Evolutionary conservation across 129 eudicot species (phyloP).

Genomic region (Ambrosia artemisiifolia): DNA sequence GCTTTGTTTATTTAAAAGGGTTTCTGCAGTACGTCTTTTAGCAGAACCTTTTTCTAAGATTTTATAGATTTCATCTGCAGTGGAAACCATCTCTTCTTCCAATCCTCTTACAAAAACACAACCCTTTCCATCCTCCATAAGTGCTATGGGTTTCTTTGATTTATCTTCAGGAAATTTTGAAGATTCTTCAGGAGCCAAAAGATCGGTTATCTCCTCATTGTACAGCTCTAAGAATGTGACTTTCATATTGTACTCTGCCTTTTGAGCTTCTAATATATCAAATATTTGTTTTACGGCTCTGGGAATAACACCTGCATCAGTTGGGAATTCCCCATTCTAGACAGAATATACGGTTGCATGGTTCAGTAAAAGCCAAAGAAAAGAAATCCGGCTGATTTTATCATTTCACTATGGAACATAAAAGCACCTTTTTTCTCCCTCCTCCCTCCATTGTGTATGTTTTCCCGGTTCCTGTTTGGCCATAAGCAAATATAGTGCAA

Average conservation of each 20-base stretch:
- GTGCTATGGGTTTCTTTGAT: slow-evolving; percentile 90
- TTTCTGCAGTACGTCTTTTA: slow-evolving; percentile 91
- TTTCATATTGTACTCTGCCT: slow-evolving; percentile 93
- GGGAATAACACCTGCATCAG: slow-evolving; percentile 96
- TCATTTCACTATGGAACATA: not conserved
- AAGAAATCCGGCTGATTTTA: not conserved
- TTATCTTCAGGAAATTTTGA: slow-evolving; percentile 54
- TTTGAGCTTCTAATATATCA: slow-evolving; percentile 85
- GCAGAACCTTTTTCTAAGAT: slow-evolving; percentile 94
- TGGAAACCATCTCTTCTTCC: slow-evolving; percentile 88
- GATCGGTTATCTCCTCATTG: slow-evolving; percentile 97
- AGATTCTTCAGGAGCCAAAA: slow-evolving; percentile 75
- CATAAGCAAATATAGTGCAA: slow-evolving; percentile 97
- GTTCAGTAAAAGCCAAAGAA: slow-evolving; percentile 16
- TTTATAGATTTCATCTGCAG: slow-evolving; percentile 89
- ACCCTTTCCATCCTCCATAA: slow-evolving; percentile 97
- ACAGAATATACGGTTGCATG: slow-evolving; percentile 16
- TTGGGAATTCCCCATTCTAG: slow-evolving; percentile 92
- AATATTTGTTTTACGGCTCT: slow-evolving; percentile 90
- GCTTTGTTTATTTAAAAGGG: slow-evolving; percentile 94
- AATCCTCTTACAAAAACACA: slow-evolving; percentile 87
- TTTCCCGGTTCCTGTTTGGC: slow-evolving; percentile 98
- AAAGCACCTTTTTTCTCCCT: slow-evolving; percentile 79
- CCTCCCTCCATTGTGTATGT: slow-evolving; percentile 99
- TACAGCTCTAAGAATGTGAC: slow-evolving; percentile 87